These are phyloP conservation scores for Phytophthora agathidicida DNA, from an alignment of 352 stramenopile species.

Conservation along the genomic window DNA sequence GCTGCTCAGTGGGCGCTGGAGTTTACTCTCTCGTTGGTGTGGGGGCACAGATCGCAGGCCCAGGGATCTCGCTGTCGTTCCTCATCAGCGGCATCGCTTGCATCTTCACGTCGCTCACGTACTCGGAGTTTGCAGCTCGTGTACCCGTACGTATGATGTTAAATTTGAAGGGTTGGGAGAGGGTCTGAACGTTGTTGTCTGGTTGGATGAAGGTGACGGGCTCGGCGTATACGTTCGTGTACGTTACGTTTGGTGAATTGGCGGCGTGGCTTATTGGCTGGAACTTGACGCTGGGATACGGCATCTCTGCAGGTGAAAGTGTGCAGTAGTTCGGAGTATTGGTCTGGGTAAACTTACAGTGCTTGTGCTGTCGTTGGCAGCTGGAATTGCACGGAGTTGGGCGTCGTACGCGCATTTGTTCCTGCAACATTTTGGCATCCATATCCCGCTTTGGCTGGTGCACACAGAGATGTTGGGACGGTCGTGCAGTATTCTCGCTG, in stretches of 20 bases:
- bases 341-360: background rate
- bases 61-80: constrained; percentile 92
- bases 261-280: constrained; percentile 92
- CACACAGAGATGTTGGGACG: constrained; percentile 54
- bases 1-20: constrained; percentile 91
- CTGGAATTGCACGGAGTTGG: constrained; percentile 92
- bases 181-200: constrained; percentile 15
- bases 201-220: constrained; percentile 74
- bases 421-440: constrained; percentile 70
- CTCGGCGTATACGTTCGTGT: constrained; percentile 92
- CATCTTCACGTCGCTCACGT: constrained; percentile 92
- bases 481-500: constrained; percentile 80
- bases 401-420: constrained; percentile 87
- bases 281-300: constrained; percentile 94
- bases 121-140: constrained; percentile 89
- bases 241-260: constrained; percentile 88
- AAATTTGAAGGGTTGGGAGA: background rate
- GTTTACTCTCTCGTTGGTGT: constrained; percentile 93
- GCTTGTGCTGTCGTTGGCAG: constrained; percentile 28
- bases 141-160: constrained; percentile 63
- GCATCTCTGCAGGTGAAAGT: constrained; percentile 85
- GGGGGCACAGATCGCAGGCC: constrained; percentile 84
- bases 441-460: constrained; percentile 73
- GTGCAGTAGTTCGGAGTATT: background rate
- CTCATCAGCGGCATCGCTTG: constrained; percentile 87